A percentile compares a stretch with the other conserved stretches of the same genome.
phyloP scores from a whole-genome alignment of 768 basidiomycete species.

The Suillus luteus region DNA sequence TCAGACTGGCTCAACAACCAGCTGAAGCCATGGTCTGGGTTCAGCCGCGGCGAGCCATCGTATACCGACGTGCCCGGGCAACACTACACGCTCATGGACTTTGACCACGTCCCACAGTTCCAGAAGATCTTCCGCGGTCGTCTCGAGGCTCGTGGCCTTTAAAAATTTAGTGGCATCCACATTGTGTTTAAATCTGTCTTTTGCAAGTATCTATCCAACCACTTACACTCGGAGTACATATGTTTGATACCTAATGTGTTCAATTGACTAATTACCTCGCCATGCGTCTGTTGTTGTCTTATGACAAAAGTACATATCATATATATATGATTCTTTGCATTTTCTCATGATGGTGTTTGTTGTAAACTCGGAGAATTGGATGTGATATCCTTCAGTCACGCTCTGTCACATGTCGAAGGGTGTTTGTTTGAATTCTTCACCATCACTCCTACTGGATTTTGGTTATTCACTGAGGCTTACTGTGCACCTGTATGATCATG shows the following conservation, averaged over 20 bases:
- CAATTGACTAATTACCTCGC: neutral
- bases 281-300: neutral
- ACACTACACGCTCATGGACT: constrained; percentile 35
- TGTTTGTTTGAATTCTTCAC: too few relatives aligned
- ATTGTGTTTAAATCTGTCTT: neutral
- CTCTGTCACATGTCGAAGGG: too few relatives aligned
- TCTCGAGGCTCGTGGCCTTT: constrained; percentile 30
- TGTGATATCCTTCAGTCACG: too few relatives aligned
- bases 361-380: neutral
- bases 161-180: neutral
- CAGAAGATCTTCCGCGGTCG: constrained; percentile 31
- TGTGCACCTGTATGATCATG: neutral
- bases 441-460: too few relatives aligned
- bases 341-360: neutral
- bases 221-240: neutral
- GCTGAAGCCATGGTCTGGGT: constrained; percentile 29
- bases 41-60: constrained; percentile 25
- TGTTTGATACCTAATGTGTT: neutral
- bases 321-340: neutral
- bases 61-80: constrained; percentile 31
- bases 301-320: neutral
- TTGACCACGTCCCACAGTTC: constrained; percentile 33
- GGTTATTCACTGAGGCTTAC: neutral
- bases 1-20: constrained; percentile 32
- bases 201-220: neutral